Percentiles rank a stretch among this genome's conserved stretches.
phyloP scores from a whole-genome alignment of 805 yeast species.

The Candida mattraensis region DNA sequence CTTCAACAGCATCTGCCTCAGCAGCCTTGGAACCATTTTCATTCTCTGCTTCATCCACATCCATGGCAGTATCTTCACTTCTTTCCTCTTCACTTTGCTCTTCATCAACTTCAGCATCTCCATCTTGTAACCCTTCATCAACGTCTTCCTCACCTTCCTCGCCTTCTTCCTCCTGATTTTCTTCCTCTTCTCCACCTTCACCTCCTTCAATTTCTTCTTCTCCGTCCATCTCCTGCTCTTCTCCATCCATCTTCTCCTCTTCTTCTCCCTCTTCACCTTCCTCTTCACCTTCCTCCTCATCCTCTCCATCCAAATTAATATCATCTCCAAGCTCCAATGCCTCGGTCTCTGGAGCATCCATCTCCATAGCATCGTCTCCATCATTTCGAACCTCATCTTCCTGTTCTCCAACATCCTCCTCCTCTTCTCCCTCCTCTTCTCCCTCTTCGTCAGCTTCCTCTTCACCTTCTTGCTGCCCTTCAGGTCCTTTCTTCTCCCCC shows the following conservation, averaged over 20 bases:
- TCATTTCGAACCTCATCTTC: slow-evolving; percentile 75
- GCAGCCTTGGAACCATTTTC: slow-evolving; percentile 35
- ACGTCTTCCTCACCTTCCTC: slow-evolving; percentile 25
- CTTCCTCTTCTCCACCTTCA: slow-evolving; percentile 25
- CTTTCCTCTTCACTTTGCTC: slow-evolving; percentile 33
- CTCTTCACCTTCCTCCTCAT: slow-evolving; percentile 64
- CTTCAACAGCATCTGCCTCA: slow-evolving; percentile 29
- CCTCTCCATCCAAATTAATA: slow-evolving; percentile 85
- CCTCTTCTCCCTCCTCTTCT: slow-evolving; percentile 46
- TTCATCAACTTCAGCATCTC: slow-evolving; percentile 28
- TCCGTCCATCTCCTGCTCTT: slow-evolving; percentile 29
- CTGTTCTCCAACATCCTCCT: slow-evolving; percentile 77
- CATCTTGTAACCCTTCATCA: slow-evolving; percentile 26
- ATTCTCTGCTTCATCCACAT: slow-evolving; percentile 28
- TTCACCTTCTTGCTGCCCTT: slow-evolving; percentile 36
- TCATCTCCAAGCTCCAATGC: slow-evolving; percentile 91
- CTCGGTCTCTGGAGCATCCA: slow-evolving; percentile 78
- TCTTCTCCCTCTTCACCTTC: slow-evolving; percentile 39
- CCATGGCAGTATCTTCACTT: slow-evolving; percentile 21
- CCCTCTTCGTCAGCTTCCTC: slow-evolving; percentile 38
- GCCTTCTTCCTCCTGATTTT: slow-evolving; percentile 28
- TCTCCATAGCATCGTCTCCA: slow-evolving; percentile 67
- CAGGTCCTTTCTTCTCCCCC: slow-evolving; percentile 34
- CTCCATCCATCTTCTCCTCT: slow-evolving; percentile 26
- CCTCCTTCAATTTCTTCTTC: slow-evolving; percentile 12